Percentiles rank a stretch among this genome's conserved stretches.
Conservation (phyloP, 2,329 filamentous ascomycete genomes). For the Cytospora chrysosperma region DNA sequence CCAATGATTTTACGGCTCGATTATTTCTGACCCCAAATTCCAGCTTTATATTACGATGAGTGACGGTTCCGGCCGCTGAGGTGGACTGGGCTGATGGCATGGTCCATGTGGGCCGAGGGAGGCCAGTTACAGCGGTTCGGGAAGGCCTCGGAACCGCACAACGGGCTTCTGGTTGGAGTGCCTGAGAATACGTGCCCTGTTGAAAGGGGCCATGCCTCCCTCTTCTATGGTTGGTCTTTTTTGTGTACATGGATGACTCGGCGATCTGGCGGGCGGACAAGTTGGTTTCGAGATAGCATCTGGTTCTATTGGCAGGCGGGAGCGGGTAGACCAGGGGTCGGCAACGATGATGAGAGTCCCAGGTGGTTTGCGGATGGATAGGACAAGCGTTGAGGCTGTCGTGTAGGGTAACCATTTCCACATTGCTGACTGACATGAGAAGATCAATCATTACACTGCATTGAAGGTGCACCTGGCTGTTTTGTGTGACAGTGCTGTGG, state of each 20-base stretch:
- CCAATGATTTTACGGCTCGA: not conserved
- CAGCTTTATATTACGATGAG: not conserved
- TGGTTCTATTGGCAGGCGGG: conserved; percentile 12
- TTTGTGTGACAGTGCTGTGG: no score
- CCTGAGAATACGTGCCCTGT: not conserved
- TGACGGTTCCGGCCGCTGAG: not conserved
- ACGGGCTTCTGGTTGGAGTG: not conserved
- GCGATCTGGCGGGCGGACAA: conserved; percentile 2
- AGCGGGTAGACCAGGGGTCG: not conserved
- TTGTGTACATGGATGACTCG: conserved; percentile 4
- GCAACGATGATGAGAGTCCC: not conserved
- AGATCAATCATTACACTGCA: not conserved
- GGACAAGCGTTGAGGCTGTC: conserved; percentile 14
- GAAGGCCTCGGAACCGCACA: not conserved
- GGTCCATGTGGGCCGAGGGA: not conserved
- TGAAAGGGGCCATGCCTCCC: not conserved
- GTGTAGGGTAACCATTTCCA: not conserved
- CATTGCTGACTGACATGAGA: not conserved
- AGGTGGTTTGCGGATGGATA: not conserved
- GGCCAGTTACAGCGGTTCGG: not conserved
- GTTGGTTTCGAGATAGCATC: conserved; percentile 13
- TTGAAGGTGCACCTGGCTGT: no score
- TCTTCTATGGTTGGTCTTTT: conserved; percentile 2
- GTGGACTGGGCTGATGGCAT: not conserved
- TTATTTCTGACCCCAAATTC: conserved; percentile 6